These are phyloP conservation scores for Suhomyces vadensis DNA, from an alignment of 805 yeast species.

Conservation along the genomic window DNA sequence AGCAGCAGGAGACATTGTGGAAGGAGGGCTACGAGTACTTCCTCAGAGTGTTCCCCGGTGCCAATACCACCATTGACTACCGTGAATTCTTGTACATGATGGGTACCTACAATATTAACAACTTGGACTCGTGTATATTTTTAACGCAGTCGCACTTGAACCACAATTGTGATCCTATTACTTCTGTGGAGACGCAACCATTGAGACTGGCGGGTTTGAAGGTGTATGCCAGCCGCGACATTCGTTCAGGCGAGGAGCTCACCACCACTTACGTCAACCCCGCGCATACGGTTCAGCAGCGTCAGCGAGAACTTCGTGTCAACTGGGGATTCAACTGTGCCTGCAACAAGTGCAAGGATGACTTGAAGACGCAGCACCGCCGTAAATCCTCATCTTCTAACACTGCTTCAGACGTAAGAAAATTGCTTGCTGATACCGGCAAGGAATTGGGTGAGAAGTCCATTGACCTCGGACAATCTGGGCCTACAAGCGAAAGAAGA, in stretches of 20 bases:
- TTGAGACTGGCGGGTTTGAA: constrained; percentile 55
- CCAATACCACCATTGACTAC: constrained; percentile 32
- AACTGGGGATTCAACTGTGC: constrained; percentile 80
- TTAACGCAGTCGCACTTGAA: constrained; percentile 69
- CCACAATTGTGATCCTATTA: constrained; percentile 76
- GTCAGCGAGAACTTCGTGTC: constrained; percentile 64
- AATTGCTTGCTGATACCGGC: constrained; percentile 44
- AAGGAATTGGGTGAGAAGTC: constrained; percentile 40
- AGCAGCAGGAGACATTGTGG: constrained; percentile 62
- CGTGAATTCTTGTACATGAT: constrained; percentile 60
- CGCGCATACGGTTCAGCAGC: constrained; percentile 55
- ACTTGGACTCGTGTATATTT: constrained; percentile 62
- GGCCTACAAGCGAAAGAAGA: constrained; percentile 46
- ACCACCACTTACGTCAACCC: constrained; percentile 72
- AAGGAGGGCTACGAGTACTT: constrained; percentile 54
- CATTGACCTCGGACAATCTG: constrained; percentile 48
- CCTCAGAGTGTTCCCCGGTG: constrained; percentile 46
- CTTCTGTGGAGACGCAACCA: constrained; percentile 46
- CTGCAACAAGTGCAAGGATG: constrained; percentile 66
- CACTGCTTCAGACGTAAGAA: constrained; percentile 41
- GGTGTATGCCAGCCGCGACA: constrained; percentile 53
- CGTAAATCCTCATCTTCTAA: constrained; percentile 40
- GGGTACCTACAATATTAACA: constrained; percentile 76
- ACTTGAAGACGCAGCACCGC: constrained; percentile 45
- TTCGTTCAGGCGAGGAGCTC: constrained; percentile 66